Evolutionary conservation across 306 rosid species (phyloP), one percentile per base, ranked within the genome.

Genomic region (Notholithocarpus densiflorus): DNA sequence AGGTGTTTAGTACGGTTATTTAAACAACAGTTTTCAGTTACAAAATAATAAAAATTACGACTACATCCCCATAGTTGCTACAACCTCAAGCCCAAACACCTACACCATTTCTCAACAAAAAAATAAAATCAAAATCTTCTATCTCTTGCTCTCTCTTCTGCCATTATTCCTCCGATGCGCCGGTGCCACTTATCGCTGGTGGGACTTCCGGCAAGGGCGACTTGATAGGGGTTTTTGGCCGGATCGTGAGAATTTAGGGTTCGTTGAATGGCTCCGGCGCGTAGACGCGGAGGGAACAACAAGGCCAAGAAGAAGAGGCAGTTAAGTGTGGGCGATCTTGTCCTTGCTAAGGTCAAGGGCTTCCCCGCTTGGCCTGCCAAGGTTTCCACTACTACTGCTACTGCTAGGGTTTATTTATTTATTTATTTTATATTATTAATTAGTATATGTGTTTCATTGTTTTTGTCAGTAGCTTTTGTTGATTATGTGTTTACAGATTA

Each of bases 271-370:
- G 79, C 96, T 91, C 96, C 96, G 82, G 86, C 86, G 86, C 99
- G 99, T 86, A 84, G 92, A 85, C 99, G 99, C 89, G 99, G 92
- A 85, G 88, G 86, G 78, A 90, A 75, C 83, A 96, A 90, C 88
- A 96, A 93, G 88, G 85, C 88, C 3, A 90, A 87, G 84, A 87
- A 84, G 43, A 90, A 89, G 72, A 85, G 90, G 24, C 88, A 91
- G 85, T 75, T 96, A 87, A 85, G 90, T 64, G 82, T 91, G 52
- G 99, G 99, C 80, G 98, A 93, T 96, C 99, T 96, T 34, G 99
- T 96, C 5, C 99, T 96, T 23, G 99, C 99, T 34, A 96, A 96
- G 92, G 98, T 96, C 84, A 96, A 96, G 93, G 99, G 99, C 60
- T 92, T 89, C 86, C 99, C 98, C 7, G 83, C 89, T 71, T 96